Evolutionary conservation across 2,329 filamentous ascomycete species (phyloP).

Genomic region (Aspergillus sp.): DNA sequence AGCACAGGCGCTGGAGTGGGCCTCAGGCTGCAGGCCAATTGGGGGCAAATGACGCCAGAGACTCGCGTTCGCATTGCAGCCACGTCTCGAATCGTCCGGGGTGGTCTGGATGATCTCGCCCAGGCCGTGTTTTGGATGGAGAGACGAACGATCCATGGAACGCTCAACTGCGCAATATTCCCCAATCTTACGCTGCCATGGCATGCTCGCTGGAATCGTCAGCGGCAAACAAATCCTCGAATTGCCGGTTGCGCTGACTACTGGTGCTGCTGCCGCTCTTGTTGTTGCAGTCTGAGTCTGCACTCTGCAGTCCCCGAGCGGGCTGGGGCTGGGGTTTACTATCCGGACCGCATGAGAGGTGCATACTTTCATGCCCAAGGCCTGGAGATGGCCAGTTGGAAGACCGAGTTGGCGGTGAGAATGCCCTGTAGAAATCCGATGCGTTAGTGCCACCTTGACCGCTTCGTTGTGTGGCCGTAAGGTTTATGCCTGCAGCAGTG

Average conservation of each 20-base stretch:
- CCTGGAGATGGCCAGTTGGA: neutral
- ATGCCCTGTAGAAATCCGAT: neutral
- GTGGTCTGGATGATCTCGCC: slow-evolving; percentile 12
- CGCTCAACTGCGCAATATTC: neutral
- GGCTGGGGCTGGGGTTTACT: neutral
- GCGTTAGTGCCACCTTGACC: slow-evolving; percentile 19
- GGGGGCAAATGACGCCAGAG: slow-evolving; percentile 29
- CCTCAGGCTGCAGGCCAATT: slow-evolving; percentile 20
- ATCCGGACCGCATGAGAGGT: too few species aligned
- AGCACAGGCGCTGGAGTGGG: slow-evolving; percentile 26
- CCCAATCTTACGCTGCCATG: neutral
- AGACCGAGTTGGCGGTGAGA: neutral
- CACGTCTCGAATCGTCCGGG: slow-evolving; percentile 9
- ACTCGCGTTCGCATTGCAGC: slow-evolving; percentile 16
- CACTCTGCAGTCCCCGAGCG: neutral
- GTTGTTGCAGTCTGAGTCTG: neutral
- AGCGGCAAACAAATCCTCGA: neutral
- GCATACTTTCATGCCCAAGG: neutral
- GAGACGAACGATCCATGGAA: slow-evolving; percentile 2
- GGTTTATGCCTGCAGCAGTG: slow-evolving; percentile 27
- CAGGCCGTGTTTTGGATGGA: slow-evolving; percentile 3
- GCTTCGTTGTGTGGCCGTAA: slow-evolving; percentile 27
- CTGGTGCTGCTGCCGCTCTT: neutral
- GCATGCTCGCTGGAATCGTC: neutral
- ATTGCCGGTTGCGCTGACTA: too few species aligned